phyloP scores from a whole-genome alignment of 78 protist genomes.

The Protostelium mycophagum region DNA sequence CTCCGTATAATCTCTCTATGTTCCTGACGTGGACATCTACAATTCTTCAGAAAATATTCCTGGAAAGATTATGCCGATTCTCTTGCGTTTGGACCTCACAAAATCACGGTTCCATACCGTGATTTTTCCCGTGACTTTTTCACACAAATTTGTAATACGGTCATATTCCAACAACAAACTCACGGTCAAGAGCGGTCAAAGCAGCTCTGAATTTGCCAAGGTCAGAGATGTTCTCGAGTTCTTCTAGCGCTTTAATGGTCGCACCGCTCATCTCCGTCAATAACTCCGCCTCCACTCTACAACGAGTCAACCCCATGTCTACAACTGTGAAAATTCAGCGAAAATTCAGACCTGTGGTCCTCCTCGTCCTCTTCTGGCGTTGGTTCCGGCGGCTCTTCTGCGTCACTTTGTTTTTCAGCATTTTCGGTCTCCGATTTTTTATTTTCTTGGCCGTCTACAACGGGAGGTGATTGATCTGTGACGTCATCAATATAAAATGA shows the following conservation, averaged over 20 bases:
- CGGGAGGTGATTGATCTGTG: too few species aligned
- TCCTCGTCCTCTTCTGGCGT: neutral
- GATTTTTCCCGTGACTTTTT: too few species aligned
- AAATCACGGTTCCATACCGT: neutral
- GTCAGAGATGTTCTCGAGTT: neutral
- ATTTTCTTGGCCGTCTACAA: neutral
- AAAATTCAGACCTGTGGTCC: neutral
- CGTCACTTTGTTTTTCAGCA: neutral
- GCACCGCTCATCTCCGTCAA: neutral
- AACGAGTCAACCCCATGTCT: neutral
- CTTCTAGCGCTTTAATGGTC: neutral
- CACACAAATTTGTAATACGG: too few species aligned
- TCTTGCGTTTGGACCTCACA: neutral
- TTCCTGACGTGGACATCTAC: too few species aligned
- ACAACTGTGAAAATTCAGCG: neutral
- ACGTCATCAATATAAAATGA: too few species aligned
- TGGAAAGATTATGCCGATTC: too few species aligned
- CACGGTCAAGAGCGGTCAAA: neutral
- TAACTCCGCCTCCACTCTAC: neutral
- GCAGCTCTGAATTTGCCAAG: neutral
- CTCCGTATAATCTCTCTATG: neutral
- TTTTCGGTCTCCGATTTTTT: neutral
- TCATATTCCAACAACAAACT: too few species aligned
- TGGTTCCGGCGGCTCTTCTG: neutral
- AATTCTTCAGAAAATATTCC: too few species aligned